Base-by-base conservation (phyloP, 2,329 filamentous ascomycete species). In the Blastomyces silverae region DNA sequence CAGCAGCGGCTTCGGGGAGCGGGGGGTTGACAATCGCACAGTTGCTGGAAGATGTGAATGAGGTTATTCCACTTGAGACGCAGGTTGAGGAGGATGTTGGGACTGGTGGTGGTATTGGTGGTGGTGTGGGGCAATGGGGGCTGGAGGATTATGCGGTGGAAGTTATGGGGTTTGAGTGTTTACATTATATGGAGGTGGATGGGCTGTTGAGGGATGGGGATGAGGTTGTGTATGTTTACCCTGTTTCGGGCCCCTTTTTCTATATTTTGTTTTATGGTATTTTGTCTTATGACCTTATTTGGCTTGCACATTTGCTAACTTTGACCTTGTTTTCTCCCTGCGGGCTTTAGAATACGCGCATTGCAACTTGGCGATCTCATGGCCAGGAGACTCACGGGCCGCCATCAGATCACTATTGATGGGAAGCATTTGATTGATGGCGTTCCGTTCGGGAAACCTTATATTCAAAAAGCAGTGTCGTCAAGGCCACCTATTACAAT, bases 81-180 rank as follows among this genome's bases (percentile, higher is more conserved):
- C 82, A 83, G 52, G 82, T 55, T 46, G 55, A 39, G 52, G 71
- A 72, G 2, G 72, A 65, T 25, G 64, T 70, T 34, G 71, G 73
- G 50, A 72, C 73, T 55, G 67, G 48, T 28, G 39, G 50, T 52
- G 50, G 42, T 7, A 46, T 61, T 31, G 34, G 44, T 28, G 55
- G 71, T 10, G 73, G 75, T 48, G 71, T 67, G 52, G 76, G 75
- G 59, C 77, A 78, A 66, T 96, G 91, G 91, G 91, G 91, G 0
- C 78, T 96, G 3, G 92, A 97, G 72, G 91, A 97, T 74, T 97
- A 97, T 75, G 85, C 85, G 10, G 90, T 96, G 39, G 90, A 95
- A 76, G 82, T 96, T 3, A 83, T 83, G n/a, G 86, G 84, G 57
- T 97, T 90, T 69, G 93, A 97, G 77, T 94, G 91, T 71, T 78